Base-by-base conservation (phyloP, 768 basidiomycete species). In the Boletus rubroflammeus region DNA sequence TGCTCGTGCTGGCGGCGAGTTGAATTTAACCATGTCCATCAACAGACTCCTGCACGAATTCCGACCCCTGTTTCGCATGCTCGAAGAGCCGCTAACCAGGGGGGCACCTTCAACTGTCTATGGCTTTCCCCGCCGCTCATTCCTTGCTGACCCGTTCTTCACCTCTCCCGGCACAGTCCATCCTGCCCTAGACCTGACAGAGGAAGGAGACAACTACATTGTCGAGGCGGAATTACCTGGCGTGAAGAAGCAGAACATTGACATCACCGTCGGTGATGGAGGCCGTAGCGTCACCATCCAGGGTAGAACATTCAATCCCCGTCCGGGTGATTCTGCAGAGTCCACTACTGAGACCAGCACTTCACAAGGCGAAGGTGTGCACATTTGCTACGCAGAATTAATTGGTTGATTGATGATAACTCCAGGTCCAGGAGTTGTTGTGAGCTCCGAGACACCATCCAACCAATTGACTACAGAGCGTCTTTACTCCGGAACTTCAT, bases 151-250 rank as follows among this genome's bases (percentile, higher is more conserved):
- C 54, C 79, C 79, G 2, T 79, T 84, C 66, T 75, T 79, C 63
- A 58, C 61, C 3, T 56, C 68, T 10, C 68, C 69, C 17, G 44
- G 58, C 21, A 56, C 64, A 9, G 28, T 75, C 39, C 74, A 78
- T 28, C 86, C 88, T 15, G 80, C 84, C 0, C 75, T 91, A 6
- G 88, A 92, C 58, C 68, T 91, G 8, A 75, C 77, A 3, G 89
- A 92, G 59, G 78, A 84, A 54, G 81, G 78, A 1, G 76, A 83
- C 66, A 73, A 76, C 38, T 90, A 86, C 59, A 57, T 88, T 48
- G 73, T 92, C 39, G 85, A 90, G 62, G 87, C 88, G 2, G 90
- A 92, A 62, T 63, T 92, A 26, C 90, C 89, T 21, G 88, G 89
- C 1, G 82, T 91, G 26, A 84, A 81, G 67, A 89, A 85, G 73